phyloP scores from a whole-genome alignment of 306 rosid species.

The Mucuna pruriens region DNA sequence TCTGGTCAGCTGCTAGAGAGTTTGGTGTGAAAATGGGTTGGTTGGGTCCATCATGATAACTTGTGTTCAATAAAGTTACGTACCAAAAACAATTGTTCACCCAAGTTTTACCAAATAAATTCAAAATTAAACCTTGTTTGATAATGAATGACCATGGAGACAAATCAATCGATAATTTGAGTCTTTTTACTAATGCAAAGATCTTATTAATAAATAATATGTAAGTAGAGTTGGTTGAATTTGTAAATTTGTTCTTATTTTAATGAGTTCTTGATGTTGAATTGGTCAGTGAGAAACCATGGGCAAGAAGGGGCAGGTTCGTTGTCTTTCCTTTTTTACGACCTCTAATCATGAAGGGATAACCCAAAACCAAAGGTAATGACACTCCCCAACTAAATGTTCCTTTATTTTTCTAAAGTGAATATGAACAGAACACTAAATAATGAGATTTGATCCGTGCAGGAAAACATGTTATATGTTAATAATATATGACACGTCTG shows the following conservation, averaged over 20 bases:
- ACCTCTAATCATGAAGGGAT: constrained; percentile 12
- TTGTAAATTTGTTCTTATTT: too few relatives aligned
- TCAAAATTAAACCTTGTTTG: neutral
- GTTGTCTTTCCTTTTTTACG: constrained; percentile 11
- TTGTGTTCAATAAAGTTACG: neutral
- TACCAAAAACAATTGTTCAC: neutral
- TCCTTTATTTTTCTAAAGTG: neutral
- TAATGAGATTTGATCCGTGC: neutral
- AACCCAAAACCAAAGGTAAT: neutral
- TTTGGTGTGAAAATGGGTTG: constrained; percentile 24
- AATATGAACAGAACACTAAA: neutral
- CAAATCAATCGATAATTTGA: too few relatives aligned
- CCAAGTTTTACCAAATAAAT: neutral
- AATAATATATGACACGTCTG: neutral
- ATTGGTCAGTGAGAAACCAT: constrained; percentile 19
- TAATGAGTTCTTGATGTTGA: too few relatives aligned
- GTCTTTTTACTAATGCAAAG: too few relatives aligned
- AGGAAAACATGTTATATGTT: neutral
- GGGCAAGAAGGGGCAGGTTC: constrained; percentile 16
- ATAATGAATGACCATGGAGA: neutral
- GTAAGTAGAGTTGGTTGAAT: too few relatives aligned
- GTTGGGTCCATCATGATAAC: constrained; percentile 4
- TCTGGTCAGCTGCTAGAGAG: neutral
- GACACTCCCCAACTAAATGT: neutral
- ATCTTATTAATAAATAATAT: too few relatives aligned